These are phyloP conservation scores for Gonapodya sp. DNA, from an alignment of 192 early-diverging fungal species.

Conservation along the genomic window DNA sequence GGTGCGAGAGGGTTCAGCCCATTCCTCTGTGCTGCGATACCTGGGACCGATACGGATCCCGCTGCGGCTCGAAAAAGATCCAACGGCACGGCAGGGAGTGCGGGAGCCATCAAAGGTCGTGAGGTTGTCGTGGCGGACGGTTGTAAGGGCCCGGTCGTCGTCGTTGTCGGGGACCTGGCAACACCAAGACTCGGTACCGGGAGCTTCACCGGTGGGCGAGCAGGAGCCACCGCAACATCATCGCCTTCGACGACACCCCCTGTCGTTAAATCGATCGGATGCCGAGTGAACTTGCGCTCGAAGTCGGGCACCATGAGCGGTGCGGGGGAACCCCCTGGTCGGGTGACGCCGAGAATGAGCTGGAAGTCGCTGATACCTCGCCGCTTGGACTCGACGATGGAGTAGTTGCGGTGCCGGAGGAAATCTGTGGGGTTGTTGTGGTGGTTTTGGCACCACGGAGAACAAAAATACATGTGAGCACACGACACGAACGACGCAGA, in stretches of 20 bases:
- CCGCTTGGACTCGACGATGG: not conserved
- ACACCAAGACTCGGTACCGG: no score
- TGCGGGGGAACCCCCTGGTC: not conserved
- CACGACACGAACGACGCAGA: no score
- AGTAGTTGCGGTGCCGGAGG: not conserved
- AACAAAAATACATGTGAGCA: no score
- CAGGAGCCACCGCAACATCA: no score
- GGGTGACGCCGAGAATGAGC: not conserved
- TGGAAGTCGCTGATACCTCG: not conserved
- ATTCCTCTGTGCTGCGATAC: no score
- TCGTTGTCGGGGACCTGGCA: no score
- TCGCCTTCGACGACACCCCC: not conserved
- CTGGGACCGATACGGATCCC: not conserved
- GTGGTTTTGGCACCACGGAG: not conserved
- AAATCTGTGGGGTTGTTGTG: not conserved
- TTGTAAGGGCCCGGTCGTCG: no score
- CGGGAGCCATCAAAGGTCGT: no score
- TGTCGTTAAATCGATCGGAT: not conserved
- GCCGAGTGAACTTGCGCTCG: not conserved
- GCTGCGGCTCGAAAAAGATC: not conserved
- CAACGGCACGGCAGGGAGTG: not conserved
- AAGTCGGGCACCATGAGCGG: not conserved
- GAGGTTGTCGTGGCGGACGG: no score
- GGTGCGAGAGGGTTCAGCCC: no score
- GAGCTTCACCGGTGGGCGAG: no score